Evolutionary conservation across 2,329 filamentous ascomycete species (phyloP).

Genomic region (Colletotrichum paranaense): DNA sequence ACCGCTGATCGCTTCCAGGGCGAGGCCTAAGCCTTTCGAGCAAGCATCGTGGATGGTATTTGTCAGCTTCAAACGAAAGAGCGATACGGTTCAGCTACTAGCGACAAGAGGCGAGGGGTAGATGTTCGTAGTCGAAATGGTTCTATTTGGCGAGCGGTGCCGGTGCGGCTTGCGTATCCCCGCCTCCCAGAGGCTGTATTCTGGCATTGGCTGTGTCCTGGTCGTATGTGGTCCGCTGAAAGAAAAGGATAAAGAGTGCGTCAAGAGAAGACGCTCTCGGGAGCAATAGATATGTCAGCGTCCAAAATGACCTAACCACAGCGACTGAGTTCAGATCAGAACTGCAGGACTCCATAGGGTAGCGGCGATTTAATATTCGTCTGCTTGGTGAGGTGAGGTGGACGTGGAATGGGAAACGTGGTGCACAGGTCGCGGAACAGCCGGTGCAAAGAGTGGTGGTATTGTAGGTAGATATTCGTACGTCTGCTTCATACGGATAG

Average conservation of each 20-base stretch:
- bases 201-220: not conserved
- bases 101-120: not conserved
- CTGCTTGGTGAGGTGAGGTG: not conserved
- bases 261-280: not conserved
- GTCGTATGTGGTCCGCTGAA: not conserved
- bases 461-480: too few relatives aligned
- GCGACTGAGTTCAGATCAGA: not conserved
- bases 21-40: not conserved
- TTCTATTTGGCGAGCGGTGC: not conserved
- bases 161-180: not conserved
- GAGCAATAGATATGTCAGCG: not conserved
- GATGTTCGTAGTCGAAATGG: not conserved
- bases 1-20: not conserved
- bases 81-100: not conserved
- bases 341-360: not conserved
- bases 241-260: not conserved
- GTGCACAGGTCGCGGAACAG: conserved; percentile 8
- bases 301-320: not conserved
- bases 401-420: not conserved
- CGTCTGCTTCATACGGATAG: too few relatives aligned
- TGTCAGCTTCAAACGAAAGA: not conserved
- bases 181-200: not conserved
- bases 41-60: not conserved
- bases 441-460: not conserved
- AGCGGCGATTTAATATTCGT: not conserved